Evolutionary conservation across 306 rosid species (phyloP).

Genomic region (Sicyos baderoa): DNA sequence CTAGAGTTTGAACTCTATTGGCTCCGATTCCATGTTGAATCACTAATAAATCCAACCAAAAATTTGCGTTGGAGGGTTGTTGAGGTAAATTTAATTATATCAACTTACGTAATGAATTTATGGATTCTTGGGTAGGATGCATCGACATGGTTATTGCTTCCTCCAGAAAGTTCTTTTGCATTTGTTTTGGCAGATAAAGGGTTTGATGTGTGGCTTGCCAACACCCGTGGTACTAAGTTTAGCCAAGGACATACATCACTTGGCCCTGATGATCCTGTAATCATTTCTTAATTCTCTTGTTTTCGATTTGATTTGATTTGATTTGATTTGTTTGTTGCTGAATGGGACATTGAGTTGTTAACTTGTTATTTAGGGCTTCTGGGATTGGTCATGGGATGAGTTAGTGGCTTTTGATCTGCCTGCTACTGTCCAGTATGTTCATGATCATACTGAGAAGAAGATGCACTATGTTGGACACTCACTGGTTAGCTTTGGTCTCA

Average conservation of each 20-base stretch:
- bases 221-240: constrained; percentile 67
- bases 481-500: constrained; percentile 36
- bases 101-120: not conserved
- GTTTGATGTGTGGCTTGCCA: constrained; percentile 72
- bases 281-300: constrained; percentile 13
- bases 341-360: not conserved
- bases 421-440: constrained; percentile 64
- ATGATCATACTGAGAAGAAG: constrained; percentile 60
- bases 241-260: constrained; percentile 45
- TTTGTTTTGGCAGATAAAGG: constrained; percentile 64
- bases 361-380: constrained; percentile 41
- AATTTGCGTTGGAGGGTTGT: too few relatives aligned
- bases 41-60: too few relatives aligned
- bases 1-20: too few relatives aligned
- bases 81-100: too few relatives aligned
- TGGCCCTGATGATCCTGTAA: constrained; percentile 35
- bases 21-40: too few relatives aligned
- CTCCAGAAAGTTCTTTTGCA: constrained; percentile 54
- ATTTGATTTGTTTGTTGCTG: not conserved
- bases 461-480: constrained; percentile 89
- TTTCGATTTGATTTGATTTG: not conserved
- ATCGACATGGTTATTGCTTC: constrained; percentile 59
- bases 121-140: constrained; percentile 23
- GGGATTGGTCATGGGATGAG: constrained; percentile 99
- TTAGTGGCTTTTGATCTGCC: constrained; percentile 83